Percentiles rank a stretch among this genome's conserved stretches.
phyloP scores from a whole-genome alignment of 1,139 yeast genomes.

The Groenewaldozyma sp. region DNA sequence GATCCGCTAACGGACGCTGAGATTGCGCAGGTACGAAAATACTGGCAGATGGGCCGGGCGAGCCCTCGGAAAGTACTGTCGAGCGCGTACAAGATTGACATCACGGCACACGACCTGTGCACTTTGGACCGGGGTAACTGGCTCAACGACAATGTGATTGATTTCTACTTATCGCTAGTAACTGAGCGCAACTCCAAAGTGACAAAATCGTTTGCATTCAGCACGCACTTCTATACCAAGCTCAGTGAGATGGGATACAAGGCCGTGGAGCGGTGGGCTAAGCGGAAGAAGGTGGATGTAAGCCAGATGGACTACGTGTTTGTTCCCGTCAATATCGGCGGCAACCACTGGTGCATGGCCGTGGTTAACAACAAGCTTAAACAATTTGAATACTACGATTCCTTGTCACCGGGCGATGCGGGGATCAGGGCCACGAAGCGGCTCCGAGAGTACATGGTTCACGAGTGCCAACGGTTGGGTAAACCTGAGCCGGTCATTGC shows the following conservation, averaged over 20 bases:
- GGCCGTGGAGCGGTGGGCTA: conserved; percentile 87
- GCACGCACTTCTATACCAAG: conserved; percentile 79
- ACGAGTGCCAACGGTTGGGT: conserved; percentile 23
- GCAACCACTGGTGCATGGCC: conserved; percentile 90
- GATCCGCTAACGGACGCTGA: conserved; percentile 2
- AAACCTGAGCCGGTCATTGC: conserved; percentile 31
- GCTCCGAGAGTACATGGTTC: conserved; percentile 40
- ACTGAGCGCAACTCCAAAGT: conserved; percentile 29
- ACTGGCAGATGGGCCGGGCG: conserved; percentile 7
- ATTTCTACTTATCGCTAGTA: conserved; percentile 61
- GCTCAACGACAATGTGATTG: conserved; percentile 89
- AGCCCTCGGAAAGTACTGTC: conserved; percentile 25
- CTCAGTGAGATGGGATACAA: conserved; percentile 62
- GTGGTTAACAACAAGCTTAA: conserved; percentile 55
- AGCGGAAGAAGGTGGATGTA: conserved; percentile 65
- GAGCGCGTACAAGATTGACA: conserved; percentile 46
- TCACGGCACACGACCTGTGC: conserved; percentile 54
- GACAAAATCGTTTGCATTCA: conserved; percentile 52
- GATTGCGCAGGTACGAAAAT: conserved; percentile 4
- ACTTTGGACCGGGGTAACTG: conserved; percentile 67
- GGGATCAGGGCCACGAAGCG: conserved; percentile 41
- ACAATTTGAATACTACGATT: conserved; percentile 66
- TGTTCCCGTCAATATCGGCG: conserved; percentile 74
- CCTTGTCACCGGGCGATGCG: conserved; percentile 46
- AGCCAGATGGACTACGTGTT: conserved; percentile 55